A percentile compares a stretch with the other conserved stretches of the same genome.
Conservation (phyloP, 2,329 filamentous ascomycete genomes). For the Leptographium wingfieldii region DNA sequence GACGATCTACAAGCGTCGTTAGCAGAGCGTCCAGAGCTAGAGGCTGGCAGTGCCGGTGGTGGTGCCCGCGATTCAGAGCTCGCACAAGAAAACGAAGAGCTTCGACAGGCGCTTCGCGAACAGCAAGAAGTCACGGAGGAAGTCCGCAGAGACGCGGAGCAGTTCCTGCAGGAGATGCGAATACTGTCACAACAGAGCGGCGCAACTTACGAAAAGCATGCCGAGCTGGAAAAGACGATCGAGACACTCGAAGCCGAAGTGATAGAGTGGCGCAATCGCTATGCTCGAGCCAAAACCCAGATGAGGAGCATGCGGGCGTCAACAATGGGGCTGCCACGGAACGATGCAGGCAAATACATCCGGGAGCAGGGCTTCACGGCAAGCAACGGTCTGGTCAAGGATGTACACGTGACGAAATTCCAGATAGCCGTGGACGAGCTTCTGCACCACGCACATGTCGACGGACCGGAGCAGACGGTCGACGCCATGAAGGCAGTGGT, state of each 20-base stretch:
- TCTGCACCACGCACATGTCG: constrained; percentile 59
- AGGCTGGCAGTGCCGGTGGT: constrained; percentile 5
- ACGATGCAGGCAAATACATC: constrained; percentile 54
- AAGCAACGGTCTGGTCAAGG: constrained; percentile 68
- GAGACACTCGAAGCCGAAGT: constrained; percentile 70
- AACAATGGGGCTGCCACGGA: constrained; percentile 58
- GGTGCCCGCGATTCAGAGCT: constrained; percentile 38
- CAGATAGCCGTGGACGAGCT: constrained; percentile 91
- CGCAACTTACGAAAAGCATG: constrained; percentile 68
- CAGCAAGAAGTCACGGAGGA: constrained; percentile 79
- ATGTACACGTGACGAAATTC: constrained; percentile 88
- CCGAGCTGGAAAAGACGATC: constrained; percentile 63
- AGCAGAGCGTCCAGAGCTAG: constrained; percentile 12
- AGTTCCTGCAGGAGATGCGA: constrained; percentile 83
- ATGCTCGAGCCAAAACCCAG: constrained; percentile 79
- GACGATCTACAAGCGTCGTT: constrained; percentile 33
- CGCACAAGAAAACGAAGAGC: constrained; percentile 54
- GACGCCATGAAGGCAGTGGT: constrained; percentile 82
- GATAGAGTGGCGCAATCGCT: constrained; percentile 80
- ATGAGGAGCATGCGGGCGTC: constrained; percentile 69
- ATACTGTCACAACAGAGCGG: constrained; percentile 69
- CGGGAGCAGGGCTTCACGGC: constrained; percentile 56
- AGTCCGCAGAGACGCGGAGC: constrained; percentile 70
- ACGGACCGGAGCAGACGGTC: constrained; percentile 62
- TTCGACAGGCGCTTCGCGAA: constrained; percentile 52